These are phyloP conservation scores for Venturia pyrina DNA, from an alignment of 2,329 filamentous ascomycete species.

Conservation along the genomic window DNA sequence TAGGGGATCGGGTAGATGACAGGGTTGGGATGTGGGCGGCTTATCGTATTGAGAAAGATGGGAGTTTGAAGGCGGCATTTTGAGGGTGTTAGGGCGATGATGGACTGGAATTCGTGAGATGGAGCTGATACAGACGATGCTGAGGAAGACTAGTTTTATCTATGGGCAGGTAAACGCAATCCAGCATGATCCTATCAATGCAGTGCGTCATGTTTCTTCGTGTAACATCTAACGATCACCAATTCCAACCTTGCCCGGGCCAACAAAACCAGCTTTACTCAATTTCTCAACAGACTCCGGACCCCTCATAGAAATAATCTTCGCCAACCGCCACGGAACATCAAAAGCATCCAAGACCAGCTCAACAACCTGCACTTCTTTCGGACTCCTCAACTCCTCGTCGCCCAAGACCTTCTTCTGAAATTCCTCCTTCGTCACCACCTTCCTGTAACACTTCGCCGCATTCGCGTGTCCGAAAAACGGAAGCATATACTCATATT, in stretches of 20 bases:
- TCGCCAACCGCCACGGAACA: constrained; percentile 22
- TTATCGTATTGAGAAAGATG: constrained; percentile 6
- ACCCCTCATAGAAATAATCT: neutral
- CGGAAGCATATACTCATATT: constrained; percentile 30
- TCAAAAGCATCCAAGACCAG: constrained; percentile 32
- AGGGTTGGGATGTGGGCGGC: constrained; percentile 30
- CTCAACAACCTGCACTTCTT: constrained; percentile 30
- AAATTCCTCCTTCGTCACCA: constrained; percentile 28
- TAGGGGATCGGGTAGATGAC: constrained; percentile 29
- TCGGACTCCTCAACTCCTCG: constrained; percentile 22
- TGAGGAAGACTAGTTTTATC: too few species aligned
- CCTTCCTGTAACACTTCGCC: constrained; percentile 25
- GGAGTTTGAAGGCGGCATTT: neutral
- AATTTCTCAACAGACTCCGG: neutral
- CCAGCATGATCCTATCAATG: too few species aligned
- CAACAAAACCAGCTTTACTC: neutral
- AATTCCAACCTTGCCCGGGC: constrained; percentile 7
- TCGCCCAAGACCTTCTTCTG: constrained; percentile 22
- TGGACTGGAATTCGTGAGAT: too few species aligned
- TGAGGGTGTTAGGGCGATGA: neutral
- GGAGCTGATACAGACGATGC: too few species aligned
- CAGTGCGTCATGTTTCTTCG: neutral
- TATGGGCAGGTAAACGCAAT: too few species aligned
- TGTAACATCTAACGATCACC: neutral
- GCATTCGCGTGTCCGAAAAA: constrained; percentile 29